Evolutionary conservation across 345 rosid genomes (phyloP).

Genomic region (Lepidium africanum): DNA sequence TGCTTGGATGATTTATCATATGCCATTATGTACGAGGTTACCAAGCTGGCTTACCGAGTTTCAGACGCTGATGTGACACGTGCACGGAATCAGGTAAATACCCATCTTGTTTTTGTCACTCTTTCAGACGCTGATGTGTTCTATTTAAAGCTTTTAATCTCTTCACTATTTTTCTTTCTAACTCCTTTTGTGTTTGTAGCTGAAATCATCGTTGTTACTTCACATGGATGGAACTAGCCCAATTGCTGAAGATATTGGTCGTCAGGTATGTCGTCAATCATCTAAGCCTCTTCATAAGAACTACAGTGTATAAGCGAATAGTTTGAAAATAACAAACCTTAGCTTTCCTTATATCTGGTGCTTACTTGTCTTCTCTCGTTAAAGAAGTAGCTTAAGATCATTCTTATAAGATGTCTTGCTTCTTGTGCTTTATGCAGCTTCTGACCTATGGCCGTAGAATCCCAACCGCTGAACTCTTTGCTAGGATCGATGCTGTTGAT

Average conservation of each 20-base stretch:
- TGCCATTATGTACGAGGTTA: constrained; percentile 86
- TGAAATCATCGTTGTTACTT: constrained; percentile 88
- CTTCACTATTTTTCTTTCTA: background rate
- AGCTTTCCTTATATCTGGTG: background rate
- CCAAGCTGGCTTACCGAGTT: constrained; percentile 82
- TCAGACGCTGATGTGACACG: constrained; percentile 95
- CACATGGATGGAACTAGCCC: constrained; percentile 96
- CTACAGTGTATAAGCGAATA: background rate
- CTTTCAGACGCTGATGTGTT: background rate
- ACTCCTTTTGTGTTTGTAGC: constrained; percentile 26
- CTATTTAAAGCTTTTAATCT: background rate
- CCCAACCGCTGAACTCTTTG: constrained; percentile 79
- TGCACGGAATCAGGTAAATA: constrained; percentile 86
- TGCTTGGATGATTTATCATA: constrained; percentile 87
- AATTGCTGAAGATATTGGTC: constrained; percentile 94
- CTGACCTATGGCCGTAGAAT: constrained; percentile 96
- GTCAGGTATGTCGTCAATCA: constrained; percentile 58
- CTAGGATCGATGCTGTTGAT: constrained; percentile 91
- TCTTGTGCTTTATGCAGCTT: constrained; percentile 42
- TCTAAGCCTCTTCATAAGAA: background rate
- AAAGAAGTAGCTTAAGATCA: background rate
- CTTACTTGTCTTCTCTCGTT: background rate
- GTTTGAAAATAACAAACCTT: background rate
- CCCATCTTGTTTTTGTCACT: background rate
- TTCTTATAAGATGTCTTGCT: background rate